Evolutionary conservation across 2,329 filamentous ascomycete species (phyloP), one percentile per base, ranked within the genome.

Genomic region (Acrocalymma vagum): DNA sequence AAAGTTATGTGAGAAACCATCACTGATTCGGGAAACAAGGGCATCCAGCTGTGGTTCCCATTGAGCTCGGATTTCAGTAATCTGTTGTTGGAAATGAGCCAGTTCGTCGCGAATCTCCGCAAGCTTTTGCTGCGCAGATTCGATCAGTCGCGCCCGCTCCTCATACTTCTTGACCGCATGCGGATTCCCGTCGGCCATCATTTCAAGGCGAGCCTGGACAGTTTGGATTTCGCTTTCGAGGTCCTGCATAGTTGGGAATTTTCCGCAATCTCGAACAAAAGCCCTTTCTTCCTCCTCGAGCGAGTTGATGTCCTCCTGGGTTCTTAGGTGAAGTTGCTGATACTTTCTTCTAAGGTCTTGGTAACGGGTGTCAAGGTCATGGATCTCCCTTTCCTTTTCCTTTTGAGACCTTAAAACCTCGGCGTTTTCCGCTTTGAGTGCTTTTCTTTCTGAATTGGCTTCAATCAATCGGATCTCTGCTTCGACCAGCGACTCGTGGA

Each of bases 1-100:
- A 67, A 99, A 97, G 61, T 96, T 97, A 67, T 93, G 87, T 5
- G 87, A 84, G 69, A 99, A 99, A 0, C 92, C 92, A 32, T 90
- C 84, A 64, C 90, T 96, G 71, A 99, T 96, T 62, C 85, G 84
- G 14, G 75, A 75, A 26, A 96, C 80, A 3, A 99, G 79, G 15
- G 76, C 78, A 54, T 97, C 92, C 3, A 99, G 78, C 56, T 81
- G 74, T 1, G 91, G 91, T 69, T 97, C 94, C 89, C 91, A 99
- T 49, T 81, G 77, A 11, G 75, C 75, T 56, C 86, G 85, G 39
- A 95, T 72, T 24, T 83, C 78, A 1, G 74, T 69, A 47, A 96
- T 93, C 30, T 81, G 77, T 9, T 65, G 62, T 11, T 77, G 75
- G 11, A 86, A 70, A 3, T 77, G 71, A 3, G 77, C 77, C 8